A percentile compares a stretch with the other conserved stretches of the same genome.
These are phyloP conservation scores for Zopfia rhizophila DNA, from an alignment of 2,329 filamentous ascomycete genomes.

Conservation along the genomic window DNA sequence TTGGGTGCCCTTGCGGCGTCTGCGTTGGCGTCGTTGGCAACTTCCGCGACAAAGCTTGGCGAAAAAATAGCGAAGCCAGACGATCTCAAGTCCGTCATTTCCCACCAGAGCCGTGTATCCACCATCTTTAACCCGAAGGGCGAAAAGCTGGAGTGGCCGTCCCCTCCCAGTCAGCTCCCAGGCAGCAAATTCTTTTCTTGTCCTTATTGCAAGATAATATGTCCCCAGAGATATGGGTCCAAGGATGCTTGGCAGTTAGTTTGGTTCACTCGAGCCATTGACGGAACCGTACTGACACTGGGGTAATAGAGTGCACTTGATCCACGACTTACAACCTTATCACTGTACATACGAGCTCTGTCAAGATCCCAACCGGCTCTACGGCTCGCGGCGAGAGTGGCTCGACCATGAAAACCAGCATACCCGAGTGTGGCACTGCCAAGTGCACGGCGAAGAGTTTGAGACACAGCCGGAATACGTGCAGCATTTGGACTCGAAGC, in stretches of 20 bases:
- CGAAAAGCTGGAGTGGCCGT: no score
- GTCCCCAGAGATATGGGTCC: neutral
- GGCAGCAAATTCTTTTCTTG: constrained; percentile 1
- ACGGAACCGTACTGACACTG: neutral
- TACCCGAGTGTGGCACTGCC: neutral
- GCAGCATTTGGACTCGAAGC: no score
- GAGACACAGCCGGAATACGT: no score
- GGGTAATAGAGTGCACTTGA: constrained; percentile 1
- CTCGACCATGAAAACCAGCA: constrained; percentile 5
- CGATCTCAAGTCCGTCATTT: no score
- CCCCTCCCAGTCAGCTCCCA: neutral
- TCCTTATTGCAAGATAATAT: constrained; percentile 1
- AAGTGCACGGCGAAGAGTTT: no score
- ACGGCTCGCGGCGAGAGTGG: neutral
- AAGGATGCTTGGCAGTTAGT: neutral
- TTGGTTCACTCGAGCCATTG: no score
- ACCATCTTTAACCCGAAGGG: no score
- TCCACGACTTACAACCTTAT: constrained; percentile 1
- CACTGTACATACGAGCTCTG: constrained; percentile 3
- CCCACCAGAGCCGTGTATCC: no score
- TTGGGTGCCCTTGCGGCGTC: no score
- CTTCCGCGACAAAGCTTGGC: no score
- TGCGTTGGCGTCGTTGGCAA: no score
- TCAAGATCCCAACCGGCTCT: neutral
- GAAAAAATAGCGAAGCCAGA: no score